phyloP scores from a whole-genome alignment of 2,329 filamentous ascomycete species.

The Botrytis deweyae region DNA sequence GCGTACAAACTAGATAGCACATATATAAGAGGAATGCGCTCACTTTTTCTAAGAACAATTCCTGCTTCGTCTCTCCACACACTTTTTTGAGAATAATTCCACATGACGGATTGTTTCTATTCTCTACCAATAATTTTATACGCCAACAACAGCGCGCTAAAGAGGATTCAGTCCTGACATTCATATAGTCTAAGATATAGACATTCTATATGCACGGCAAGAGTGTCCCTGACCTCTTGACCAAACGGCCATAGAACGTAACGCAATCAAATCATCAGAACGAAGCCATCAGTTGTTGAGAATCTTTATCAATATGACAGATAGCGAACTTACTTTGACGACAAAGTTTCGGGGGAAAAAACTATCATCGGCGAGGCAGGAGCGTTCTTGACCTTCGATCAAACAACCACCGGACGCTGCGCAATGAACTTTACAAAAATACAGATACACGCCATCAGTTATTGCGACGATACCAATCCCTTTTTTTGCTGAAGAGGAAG shows the following conservation, averaged over 20 bases:
- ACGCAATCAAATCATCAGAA: not conserved
- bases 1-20: not conserved
- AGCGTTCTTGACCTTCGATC: not conserved
- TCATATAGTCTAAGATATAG: not conserved
- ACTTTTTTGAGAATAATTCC: not conserved
- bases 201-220: not conserved
- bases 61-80: not conserved
- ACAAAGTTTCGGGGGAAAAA: not conserved
- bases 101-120: not conserved
- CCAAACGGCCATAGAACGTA: not conserved
- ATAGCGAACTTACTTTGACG: not conserved
- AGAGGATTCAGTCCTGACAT: too few relatives aligned
- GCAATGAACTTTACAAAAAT: too few relatives aligned
- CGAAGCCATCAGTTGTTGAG: not conserved
- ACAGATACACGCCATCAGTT: not conserved
- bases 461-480: not conserved
- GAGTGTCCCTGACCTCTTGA: not conserved
- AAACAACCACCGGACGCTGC: not conserved
- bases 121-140: not conserved
- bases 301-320: not conserved
- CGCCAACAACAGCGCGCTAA: not conserved
- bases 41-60: not conserved
- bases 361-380: not conserved
- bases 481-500: not conserved
- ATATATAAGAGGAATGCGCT: not conserved